Base-by-base conservation (phyloP, 495 filamentous ascomycete genomes). In the Penicillium waksmanii region DNA sequence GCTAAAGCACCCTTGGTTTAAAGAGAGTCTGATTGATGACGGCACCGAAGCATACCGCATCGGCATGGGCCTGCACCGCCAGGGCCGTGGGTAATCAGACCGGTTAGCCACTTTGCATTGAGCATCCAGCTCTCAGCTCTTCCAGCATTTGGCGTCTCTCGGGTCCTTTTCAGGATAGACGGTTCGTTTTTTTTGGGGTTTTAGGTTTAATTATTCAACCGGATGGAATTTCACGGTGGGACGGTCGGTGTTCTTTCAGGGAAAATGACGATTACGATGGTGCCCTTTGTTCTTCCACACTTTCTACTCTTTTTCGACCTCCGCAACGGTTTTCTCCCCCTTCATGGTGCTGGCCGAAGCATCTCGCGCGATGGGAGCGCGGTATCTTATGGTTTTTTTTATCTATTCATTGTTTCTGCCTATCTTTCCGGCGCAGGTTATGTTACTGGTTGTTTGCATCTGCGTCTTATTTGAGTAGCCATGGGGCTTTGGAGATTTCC, bases 1-100 rank as follows among this genome's bases (percentile, higher is more conserved):
- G 8, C 77, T 98, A 46, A 86, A 94, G 59, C 95, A 98, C 68
- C 86, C 89, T 0, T 98, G 95, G 95, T 98, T 98, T 77, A 88
- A 87, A 63, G 94, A 98, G 72, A 80, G 80, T 7, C 79, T 89
- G 3, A 84, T 89, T 19, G 95, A 98, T 67, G 95, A 98, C 70
- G 95, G 95, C 36, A 97, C 93, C 19, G 96, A 98, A 77, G 95
- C 95, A 38, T 82, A 87, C 27, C 88, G 89, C 63, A 90, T 96
- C 53, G 80, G 71, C 36, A 65, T 69, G 44, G 74, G 73, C 52
- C 60, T 77, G 56, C 69, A 73, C 50, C 73, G 69, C 56, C 65
- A 58, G 25, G 63, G 65, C 42, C 67, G 60, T 47, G 59, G 61
- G 36, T 70, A 59, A 52, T 27, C 55, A 53, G 27, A 53, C 60